phyloP scores from a whole-genome alignment of 495 filamentous ascomycete species.

The Annulohypoxylon maeteangense region DNA sequence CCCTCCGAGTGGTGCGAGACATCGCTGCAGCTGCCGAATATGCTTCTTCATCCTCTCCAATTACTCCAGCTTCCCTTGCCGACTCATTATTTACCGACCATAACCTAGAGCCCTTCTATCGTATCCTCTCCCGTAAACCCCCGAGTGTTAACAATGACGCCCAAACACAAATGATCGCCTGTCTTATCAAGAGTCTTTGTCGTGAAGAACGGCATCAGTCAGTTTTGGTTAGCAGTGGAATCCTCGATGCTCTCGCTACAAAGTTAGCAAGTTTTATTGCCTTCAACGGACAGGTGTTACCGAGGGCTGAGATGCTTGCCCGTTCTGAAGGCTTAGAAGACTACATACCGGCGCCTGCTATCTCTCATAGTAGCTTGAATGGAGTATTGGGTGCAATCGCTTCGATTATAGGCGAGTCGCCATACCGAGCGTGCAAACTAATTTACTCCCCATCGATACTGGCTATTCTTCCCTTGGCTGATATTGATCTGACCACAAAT shows the following conservation, averaged over 20 bases:
- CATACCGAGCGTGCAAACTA: slow-evolving; percentile 78
- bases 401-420: slow-evolving; percentile 81
- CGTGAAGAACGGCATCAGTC: slow-evolving; percentile 74
- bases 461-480: slow-evolving; percentile 69
- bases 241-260: slow-evolving; percentile 82
- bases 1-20: slow-evolving; percentile 78
- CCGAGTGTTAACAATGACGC: slow-evolving; percentile 61
- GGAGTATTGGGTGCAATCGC: slow-evolving; percentile 83
- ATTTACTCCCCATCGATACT: slow-evolving; percentile 80
- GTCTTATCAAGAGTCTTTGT: slow-evolving; percentile 73
- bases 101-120: slow-evolving; percentile 66
- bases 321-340: slow-evolving; percentile 55
- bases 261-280: slow-evolving; percentile 80
- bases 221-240: slow-evolving; percentile 71
- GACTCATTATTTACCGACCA: slow-evolving; percentile 70
- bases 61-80: slow-evolving; percentile 59
- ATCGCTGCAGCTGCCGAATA: slow-evolving; percentile 73
- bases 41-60: slow-evolving; percentile 43
- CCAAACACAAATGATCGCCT: slow-evolving; percentile 74
- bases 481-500: slow-evolving; percentile 41
- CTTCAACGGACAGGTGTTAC: slow-evolving; percentile 71
- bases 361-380: slow-evolving; percentile 67
- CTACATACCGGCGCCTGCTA: slow-evolving; percentile 66
- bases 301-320: slow-evolving; percentile 61
- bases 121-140: slow-evolving; percentile 72